Conservation (phyloP, 2,329 filamentous ascomycete genomes). For the Tolypocladium ovalisporum region DNA sequence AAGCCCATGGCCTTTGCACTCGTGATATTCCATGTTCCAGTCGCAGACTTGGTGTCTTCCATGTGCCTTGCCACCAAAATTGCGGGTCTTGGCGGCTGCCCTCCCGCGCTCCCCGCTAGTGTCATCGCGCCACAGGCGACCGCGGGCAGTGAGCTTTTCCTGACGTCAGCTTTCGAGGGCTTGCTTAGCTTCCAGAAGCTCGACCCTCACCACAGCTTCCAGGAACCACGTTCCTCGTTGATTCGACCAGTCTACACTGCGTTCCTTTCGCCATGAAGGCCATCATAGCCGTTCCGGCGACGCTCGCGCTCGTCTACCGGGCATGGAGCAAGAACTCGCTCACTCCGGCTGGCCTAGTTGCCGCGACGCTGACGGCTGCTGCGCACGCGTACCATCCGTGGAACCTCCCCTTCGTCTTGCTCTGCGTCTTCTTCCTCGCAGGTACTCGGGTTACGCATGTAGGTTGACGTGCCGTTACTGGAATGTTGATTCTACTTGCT, state of each 20-base stretch:
- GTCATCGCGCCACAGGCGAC: background rate
- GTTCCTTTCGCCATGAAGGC: conserved; percentile 37
- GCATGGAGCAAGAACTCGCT: conserved; percentile 66
- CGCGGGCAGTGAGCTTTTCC: too few relatives aligned
- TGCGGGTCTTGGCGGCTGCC: background rate
- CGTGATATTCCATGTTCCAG: background rate
- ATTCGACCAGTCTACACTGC: background rate
- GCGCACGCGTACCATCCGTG: conserved; percentile 88
- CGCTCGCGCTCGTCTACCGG: conserved; percentile 50
- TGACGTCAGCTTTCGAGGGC: background rate
- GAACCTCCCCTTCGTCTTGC: conserved; percentile 77
- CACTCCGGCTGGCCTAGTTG: conserved; percentile 63
- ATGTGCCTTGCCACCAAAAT: background rate
- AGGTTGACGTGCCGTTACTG: conserved; percentile 3
- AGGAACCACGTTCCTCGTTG: background rate
- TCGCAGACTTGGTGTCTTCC: background rate
- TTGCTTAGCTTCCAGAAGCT: background rate
- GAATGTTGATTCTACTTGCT: background rate
- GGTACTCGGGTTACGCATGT: conserved; percentile 80
- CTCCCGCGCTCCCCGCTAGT: background rate
- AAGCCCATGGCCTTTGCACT: background rate
- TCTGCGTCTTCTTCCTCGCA: conserved; percentile 76
- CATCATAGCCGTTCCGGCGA: conserved; percentile 46
- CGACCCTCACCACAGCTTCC: background rate
- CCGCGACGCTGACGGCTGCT: conserved; percentile 61